Evolutionary conservation across 2,329 filamentous ascomycete genomes (phyloP).

Genomic region (Cladosporium sp.): DNA sequence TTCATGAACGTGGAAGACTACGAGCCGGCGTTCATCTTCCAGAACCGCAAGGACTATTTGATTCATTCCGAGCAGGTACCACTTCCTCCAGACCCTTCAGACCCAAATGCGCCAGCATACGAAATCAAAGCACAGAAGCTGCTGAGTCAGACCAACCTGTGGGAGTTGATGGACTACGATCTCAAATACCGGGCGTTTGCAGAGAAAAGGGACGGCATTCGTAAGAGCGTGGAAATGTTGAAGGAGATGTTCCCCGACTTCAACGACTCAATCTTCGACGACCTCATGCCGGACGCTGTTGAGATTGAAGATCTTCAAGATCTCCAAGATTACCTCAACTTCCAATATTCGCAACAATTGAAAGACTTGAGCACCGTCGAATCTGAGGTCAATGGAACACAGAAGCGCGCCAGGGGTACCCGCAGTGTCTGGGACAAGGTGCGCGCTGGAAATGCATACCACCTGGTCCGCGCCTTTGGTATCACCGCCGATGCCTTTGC

Average conservation of each 20-base stretch:
- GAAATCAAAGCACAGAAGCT: conserved; percentile 81
- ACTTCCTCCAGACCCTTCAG: conserved; percentile 61
- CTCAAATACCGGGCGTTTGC: conserved; percentile 91
- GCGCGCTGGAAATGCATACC: conserved; percentile 75
- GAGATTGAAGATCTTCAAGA: conserved; percentile 97
- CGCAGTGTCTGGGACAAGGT: conserved; percentile 81
- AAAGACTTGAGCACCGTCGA: conserved; percentile 72
- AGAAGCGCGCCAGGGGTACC: conserved; percentile 79
- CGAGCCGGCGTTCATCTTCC: conserved; percentile 96
- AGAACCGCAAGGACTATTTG: conserved; percentile 96
- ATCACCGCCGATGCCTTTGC: conserved; percentile 87
- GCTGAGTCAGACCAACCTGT: conserved; percentile 87
- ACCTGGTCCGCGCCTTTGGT: conserved; percentile 83
- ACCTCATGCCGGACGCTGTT: conserved; percentile 75
- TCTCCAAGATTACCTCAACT: conserved; percentile 93
- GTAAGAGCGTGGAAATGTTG: conserved; percentile 74
- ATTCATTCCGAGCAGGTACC: conserved; percentile 80
- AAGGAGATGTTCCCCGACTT: conserved; percentile 59
- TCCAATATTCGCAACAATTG: conserved; percentile 81
- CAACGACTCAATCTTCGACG: conserved; percentile 73
- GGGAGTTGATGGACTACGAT: conserved; percentile 92
- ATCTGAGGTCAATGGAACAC: conserved; percentile 63
- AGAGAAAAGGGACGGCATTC: conserved; percentile 85
- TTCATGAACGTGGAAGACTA: conserved; percentile 94
- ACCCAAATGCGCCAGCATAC: conserved; percentile 70